phyloP scores from a whole-genome alignment of 2,329 filamentous ascomycete genomes.

The Periconia digitata region DNA sequence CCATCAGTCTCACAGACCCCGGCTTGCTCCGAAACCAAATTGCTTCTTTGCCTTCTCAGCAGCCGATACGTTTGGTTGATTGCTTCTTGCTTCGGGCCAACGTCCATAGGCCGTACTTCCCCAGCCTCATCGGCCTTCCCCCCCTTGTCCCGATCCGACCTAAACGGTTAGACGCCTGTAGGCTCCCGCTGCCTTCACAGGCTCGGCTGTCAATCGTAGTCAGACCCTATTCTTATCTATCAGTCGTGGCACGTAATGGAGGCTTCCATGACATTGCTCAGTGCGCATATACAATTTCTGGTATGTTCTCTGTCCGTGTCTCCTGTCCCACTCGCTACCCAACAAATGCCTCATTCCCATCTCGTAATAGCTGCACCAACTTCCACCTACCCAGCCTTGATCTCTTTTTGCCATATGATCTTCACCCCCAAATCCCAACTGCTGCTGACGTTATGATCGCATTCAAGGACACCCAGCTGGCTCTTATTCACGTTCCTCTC shows the following conservation, averaged over 20 bases:
- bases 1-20: neutral
- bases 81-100: conserved; percentile 29
- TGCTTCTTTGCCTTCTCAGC: conserved; percentile 24
- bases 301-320: conserved; percentile 35
- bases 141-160: conserved; percentile 21
- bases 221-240: conserved; percentile 35
- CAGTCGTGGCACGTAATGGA: conserved; percentile 41
- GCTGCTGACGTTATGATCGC: conserved; percentile 41
- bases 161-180: conserved; percentile 23
- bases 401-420: neutral
- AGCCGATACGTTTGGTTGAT: conserved; percentile 26
- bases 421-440: conserved; percentile 7
- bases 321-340: conserved; percentile 19
- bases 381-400: conserved; percentile 26
- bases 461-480: conserved; percentile 78
- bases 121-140: conserved; percentile 27
- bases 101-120: conserved; percentile 20
- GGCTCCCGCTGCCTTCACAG: conserved; percentile 28
- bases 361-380: conserved; percentile 24
- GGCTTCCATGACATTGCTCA: conserved; percentile 49
- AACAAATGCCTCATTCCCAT: conserved; percentile 22
- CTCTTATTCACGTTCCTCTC: conserved; percentile 86
- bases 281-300: conserved; percentile 52
- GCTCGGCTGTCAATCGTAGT: conserved; percentile 24
- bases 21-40: conserved; percentile 18